These are phyloP conservation scores for Butyriboletus appendiculatus DNA, from an alignment of 1,284 basidiomycete genomes.

Conservation along the genomic window DNA sequence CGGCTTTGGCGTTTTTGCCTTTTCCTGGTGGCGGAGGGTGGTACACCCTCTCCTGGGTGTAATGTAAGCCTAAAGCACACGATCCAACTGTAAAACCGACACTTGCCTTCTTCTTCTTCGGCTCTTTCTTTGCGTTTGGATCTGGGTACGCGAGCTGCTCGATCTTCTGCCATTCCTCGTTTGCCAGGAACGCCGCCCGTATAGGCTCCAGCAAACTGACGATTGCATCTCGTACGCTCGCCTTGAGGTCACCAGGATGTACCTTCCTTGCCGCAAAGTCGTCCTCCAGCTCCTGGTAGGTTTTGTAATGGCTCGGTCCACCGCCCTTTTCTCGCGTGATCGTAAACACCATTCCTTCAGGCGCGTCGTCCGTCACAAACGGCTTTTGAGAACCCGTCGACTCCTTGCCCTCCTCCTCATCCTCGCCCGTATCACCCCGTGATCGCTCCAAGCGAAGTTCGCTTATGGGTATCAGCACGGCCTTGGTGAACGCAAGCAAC, in stretches of 20 bases:
- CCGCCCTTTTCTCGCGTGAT: conserved; percentile 76
- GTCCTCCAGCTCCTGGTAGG: conserved; percentile 69
- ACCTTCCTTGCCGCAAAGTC: conserved; percentile 79
- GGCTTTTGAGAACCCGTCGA: conserved; percentile 47
- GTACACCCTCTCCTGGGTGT: conserved; percentile 68
- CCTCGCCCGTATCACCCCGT: conserved; percentile 43
- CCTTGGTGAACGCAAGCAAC: conserved; percentile 84
- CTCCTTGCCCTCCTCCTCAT: conserved; percentile 42
- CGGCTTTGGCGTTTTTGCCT: conserved; percentile 51
- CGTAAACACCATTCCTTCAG: conserved; percentile 83
- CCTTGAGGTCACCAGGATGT: conserved; percentile 93
- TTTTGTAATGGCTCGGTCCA: conserved; percentile 77
- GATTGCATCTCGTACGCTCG: conserved; percentile 78
- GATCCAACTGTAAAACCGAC: not conserved
- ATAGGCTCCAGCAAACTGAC: conserved; percentile 83
- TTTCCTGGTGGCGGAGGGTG: conserved; percentile 78
- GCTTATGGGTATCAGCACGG: conserved; percentile 90
- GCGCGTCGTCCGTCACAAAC: conserved; percentile 68
- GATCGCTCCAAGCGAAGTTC: conserved; percentile 66
- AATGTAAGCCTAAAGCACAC: not conserved
- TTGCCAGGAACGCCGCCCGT: conserved; percentile 71
- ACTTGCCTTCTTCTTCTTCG: conserved; percentile 63
- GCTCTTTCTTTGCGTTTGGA: conserved; percentile 60
- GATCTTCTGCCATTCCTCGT: conserved; percentile 81
- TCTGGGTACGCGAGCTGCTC: conserved; percentile 87